A percentile compares a stretch with the other conserved stretches of the same genome.
Evolutionary conservation across 225 moss, liverwort and hornwort genomes (phyloP).

Genomic region (Bryum argenteum): DNA sequence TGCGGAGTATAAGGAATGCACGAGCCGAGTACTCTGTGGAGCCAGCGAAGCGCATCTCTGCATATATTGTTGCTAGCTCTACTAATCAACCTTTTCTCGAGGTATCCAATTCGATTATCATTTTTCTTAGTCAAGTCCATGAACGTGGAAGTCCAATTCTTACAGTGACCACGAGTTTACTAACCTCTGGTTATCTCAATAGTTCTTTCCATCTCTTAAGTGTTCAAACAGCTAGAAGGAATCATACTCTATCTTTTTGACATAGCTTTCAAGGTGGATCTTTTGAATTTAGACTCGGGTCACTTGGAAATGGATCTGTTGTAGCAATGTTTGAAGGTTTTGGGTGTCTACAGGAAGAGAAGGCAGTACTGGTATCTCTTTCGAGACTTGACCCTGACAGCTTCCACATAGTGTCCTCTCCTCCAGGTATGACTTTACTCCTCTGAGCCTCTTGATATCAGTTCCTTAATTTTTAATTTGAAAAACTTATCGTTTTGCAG

Average conservation of each 20-base stretch:
- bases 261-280: too few relatives aligned
- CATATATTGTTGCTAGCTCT: conserved; percentile 57
- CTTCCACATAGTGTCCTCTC: conserved; percentile 42
- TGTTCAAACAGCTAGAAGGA: too few relatives aligned
- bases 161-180: background rate
- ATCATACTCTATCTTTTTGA: too few relatives aligned
- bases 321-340: background rate
- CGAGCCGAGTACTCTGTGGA: conserved; percentile 78
- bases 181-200: background rate
- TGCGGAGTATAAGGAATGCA: conserved; percentile 74
- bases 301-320: background rate
- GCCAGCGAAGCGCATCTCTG: conserved; percentile 75
- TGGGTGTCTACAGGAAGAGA: conserved; percentile 56
- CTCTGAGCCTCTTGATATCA: background rate
- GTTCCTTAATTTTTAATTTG: too few relatives aligned
- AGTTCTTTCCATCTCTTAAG: too few relatives aligned
- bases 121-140: background rate
- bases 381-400: conserved; percentile 62
- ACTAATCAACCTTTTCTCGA: conserved; percentile 42
- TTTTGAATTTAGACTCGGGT: too few relatives aligned
- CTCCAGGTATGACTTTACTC: conserved; percentile 43
- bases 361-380: conserved; percentile 61
- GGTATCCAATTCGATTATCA: conserved; percentile 28
- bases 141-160: background rate
- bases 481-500: too few relatives aligned